phyloP scores from a whole-genome alignment of 2,329 filamentous ascomycete genomes.

The Colletotrichum chrysophilum region DNA sequence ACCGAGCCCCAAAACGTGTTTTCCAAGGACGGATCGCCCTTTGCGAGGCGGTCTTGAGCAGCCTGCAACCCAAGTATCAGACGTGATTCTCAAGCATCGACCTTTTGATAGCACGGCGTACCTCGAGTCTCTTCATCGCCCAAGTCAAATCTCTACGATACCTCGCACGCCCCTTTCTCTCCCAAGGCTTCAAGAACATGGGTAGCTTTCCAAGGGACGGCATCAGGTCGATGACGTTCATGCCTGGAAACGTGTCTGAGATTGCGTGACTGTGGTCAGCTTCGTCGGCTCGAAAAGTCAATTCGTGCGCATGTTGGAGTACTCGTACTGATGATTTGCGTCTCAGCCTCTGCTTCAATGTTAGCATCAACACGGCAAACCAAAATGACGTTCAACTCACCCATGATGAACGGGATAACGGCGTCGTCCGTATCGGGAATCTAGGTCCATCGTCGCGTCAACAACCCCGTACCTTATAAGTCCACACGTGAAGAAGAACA shows the following conservation, averaged over 20 bases:
- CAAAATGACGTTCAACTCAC: neutral
- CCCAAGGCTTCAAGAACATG: neutral
- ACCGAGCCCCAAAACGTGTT: neutral
- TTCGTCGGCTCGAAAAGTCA: fast-evolving
- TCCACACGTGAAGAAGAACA: no score
- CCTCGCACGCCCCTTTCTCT: neutral
- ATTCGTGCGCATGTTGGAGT: fast-evolving
- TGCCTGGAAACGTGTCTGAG: neutral
- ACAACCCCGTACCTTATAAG: no score
- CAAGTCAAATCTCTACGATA: neutral
- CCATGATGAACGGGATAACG: neutral
- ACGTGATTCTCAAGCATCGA: neutral
- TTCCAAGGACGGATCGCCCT: neutral
- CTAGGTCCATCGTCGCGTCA: neutral
- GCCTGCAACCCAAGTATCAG: neutral
- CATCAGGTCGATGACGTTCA: neutral
- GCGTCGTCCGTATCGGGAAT: neutral
- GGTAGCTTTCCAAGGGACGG: neutral
- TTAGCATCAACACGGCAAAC: neutral
- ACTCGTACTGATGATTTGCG: neutral
- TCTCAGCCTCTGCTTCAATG: neutral
- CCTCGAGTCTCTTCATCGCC: neutral
- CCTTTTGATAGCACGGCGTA: neutral
- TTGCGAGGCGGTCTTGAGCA: neutral
- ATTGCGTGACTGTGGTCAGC: neutral